These are phyloP conservation scores for Diaporthe sp. DNA, from an alignment of 2,329 filamentous ascomycete genomes.

Conservation along the genomic window DNA sequence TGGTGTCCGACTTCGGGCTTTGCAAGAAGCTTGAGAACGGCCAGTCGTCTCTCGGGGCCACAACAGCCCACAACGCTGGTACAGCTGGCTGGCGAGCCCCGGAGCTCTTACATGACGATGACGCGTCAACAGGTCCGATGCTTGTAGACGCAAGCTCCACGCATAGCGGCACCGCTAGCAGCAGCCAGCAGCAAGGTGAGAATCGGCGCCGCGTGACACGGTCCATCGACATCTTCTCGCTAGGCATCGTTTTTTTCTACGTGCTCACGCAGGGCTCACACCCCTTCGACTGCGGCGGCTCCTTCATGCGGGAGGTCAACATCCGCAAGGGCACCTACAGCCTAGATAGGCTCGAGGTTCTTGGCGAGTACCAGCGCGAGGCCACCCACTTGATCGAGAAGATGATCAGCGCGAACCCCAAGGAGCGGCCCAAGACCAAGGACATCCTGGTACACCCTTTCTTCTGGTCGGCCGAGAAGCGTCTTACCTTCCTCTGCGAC, in stretches of 20 bases:
- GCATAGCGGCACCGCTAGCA: constrained; percentile 73
- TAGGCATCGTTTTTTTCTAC: constrained; percentile 98
- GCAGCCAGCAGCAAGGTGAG: constrained; percentile 55
- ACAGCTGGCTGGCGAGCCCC: constrained; percentile 98
- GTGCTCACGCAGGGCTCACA: constrained; percentile 94
- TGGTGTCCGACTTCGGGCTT: constrained; percentile 97
- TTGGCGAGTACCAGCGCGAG: constrained; percentile 89
- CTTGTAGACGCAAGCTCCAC: constrained; percentile 67
- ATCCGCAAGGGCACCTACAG: constrained; percentile 91
- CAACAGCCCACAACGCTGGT: constrained; percentile 91
- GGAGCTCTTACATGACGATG: constrained; percentile 88
- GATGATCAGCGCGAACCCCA: constrained; percentile 76
- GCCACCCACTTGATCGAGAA: constrained; percentile 87
- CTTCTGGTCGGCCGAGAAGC: constrained; percentile 93
- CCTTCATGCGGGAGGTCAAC: constrained; percentile 96
- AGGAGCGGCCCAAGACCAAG: constrained; percentile 76
- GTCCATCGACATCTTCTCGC: constrained; percentile 96
- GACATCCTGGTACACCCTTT: constrained; percentile 94
- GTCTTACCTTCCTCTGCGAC: constrained; percentile 93
- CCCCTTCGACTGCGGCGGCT: constrained; percentile 93
- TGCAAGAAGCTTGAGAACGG: constrained; percentile 97
- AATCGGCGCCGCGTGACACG: constrained; percentile 83
- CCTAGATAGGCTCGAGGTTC: constrained; percentile 76
- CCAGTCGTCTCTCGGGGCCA: constrained; percentile 94
- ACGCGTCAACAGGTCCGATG: constrained; percentile 64